Evolutionary conservation across 768 basidiomycete species (phyloP), one percentile per base, ranked within the genome.

Genomic region (Calocera viscosa): DNA sequence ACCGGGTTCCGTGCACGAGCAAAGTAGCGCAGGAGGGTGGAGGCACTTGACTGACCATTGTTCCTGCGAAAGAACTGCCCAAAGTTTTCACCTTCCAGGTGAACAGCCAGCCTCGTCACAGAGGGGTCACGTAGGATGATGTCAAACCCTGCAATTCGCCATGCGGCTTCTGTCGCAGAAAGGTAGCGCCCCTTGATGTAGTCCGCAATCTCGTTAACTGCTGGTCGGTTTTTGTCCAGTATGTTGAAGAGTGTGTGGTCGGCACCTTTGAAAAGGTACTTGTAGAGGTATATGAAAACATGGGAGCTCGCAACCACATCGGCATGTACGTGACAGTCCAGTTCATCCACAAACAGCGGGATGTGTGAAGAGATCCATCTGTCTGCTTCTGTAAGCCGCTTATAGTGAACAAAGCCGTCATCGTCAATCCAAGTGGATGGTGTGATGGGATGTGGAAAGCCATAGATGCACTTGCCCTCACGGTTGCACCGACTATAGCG

Each of bases 61-160:
- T 60, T 16, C 19, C 10, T 16, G 2, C 53, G 30, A 19, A 28
- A 60, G 30, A 65, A 39, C 24, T 39, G 64, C 8, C 24, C 41
- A 28, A 38, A 65, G 41, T 65, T 43, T 12, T 65, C 38, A 10
- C 39, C 63, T 26, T 30, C 49, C 8, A 76, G 69, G 68, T 80
- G 79, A n/a, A 80, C 70, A 0, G 76, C 75, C 0, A 79, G 72
- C 0, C 72, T 5, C 0, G 73, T 76, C 0, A 80, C 78, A 0
- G 72, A 68, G 24, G 79, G 79, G 0, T 71, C 66, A 53, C 78
- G 78, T 7, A 67, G 39, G 0, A 75, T 73, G 39, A 80, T 72
- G n/a, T 76, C 70, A 64, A 73, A 79, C 0, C 76, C 76, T 0
- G 78, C 60, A 30, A 78, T 77, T 2, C 75, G 66, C 79, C 79